A percentile compares a stretch with the other conserved stretches of the same genome.
Conservation (phyloP, 495 filamentous ascomycete genomes). For the Staphylotrichum tortipilum region DNA sequence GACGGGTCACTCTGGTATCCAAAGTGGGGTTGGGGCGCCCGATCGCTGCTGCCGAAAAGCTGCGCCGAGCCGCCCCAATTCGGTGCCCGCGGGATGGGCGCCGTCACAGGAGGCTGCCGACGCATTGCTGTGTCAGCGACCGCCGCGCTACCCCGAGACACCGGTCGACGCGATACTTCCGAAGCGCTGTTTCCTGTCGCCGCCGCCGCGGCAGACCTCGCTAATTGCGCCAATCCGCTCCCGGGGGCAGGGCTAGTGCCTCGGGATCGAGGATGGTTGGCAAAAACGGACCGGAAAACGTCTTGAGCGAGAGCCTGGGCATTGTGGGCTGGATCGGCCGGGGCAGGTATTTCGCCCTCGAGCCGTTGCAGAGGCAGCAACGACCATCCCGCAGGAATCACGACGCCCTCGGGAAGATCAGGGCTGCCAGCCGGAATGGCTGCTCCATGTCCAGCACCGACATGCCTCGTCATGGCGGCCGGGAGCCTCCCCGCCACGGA, state of each 20-base stretch:
- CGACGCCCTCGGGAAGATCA: slow-evolving; percentile 63
- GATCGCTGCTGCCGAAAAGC: slow-evolving; percentile 23
- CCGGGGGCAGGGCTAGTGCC: slow-evolving; percentile 5
- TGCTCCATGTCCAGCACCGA: slow-evolving; percentile 29
- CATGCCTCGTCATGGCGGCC: slow-evolving; percentile 37
- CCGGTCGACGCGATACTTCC: not conserved
- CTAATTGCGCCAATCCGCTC: not conserved
- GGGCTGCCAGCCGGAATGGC: slow-evolving; percentile 56
- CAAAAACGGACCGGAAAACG: not conserved
- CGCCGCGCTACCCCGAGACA: not conserved
- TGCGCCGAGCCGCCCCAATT: slow-evolving; percentile 37
- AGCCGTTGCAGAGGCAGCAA: slow-evolving; percentile 58
- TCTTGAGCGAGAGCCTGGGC: slow-evolving; percentile 1
- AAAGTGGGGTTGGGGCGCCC: slow-evolving; percentile 4
- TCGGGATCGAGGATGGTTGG: not conserved
- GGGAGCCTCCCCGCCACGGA: slow-evolving; percentile 16
- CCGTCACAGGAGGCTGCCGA: slow-evolving; percentile 23
- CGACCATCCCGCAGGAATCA: slow-evolving; percentile 68
- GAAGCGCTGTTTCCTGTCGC: not conserved
- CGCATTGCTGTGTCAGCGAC: not conserved
- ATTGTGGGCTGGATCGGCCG: slow-evolving; percentile 13
- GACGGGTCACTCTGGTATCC: slow-evolving; percentile 8
- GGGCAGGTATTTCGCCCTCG: slow-evolving; percentile 28
- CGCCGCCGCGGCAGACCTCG: not conserved
- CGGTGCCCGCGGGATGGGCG: slow-evolving; percentile 33